Percentiles rank a stretch among this genome's conserved stretches.
These are phyloP conservation scores for Cercophora newfieldiana DNA, from an alignment of 495 filamentous ascomycete species.

Conservation along the genomic window DNA sequence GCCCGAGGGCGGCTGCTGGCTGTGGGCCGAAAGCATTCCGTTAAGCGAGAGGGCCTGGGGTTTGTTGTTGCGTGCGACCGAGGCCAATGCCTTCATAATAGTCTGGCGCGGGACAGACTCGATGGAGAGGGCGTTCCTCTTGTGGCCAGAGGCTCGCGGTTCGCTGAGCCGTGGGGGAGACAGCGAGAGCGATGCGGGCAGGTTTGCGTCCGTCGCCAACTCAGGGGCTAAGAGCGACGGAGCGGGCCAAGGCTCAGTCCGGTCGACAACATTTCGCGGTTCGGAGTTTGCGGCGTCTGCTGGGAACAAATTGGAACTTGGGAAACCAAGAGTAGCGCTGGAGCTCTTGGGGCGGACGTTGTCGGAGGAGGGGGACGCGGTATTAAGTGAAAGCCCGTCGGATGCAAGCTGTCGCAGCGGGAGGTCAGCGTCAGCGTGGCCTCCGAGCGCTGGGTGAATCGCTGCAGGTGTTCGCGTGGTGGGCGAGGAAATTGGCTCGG, in stretches of 20 bases:
- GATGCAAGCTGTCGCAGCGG: conserved; percentile 18
- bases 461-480: conserved; percentile 29
- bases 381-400: conserved; percentile 26
- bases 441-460: conserved; percentile 42
- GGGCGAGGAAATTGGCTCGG: conserved; percentile 39
- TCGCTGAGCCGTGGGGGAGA: conserved; percentile 10
- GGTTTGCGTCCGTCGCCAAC: conserved; percentile 12
- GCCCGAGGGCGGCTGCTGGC: conserved; percentile 36
- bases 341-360: conserved; percentile 26
- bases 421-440: conserved; percentile 25
- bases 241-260: conserved; percentile 4
- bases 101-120: conserved; percentile 80
- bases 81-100: conserved; percentile 84
- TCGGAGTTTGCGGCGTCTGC: conserved; percentile 11
- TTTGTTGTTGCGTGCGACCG: conserved; percentile 63
- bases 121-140: conserved; percentile 63
- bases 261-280: conserved; percentile 21
- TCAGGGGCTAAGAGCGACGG: conserved; percentile 10
- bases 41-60: conserved; percentile 56
- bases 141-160: conserved; percentile 41
- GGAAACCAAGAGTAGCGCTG: conserved; percentile 19
- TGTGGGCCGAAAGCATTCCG: conserved; percentile 50
- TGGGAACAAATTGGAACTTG: too few species aligned
- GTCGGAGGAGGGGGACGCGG: conserved; percentile 22
- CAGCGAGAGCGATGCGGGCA: background rate